Evolutionary conservation across 495 filamentous ascomycete genomes (phyloP).

Genomic region (Penicillium tannophilum): DNA sequence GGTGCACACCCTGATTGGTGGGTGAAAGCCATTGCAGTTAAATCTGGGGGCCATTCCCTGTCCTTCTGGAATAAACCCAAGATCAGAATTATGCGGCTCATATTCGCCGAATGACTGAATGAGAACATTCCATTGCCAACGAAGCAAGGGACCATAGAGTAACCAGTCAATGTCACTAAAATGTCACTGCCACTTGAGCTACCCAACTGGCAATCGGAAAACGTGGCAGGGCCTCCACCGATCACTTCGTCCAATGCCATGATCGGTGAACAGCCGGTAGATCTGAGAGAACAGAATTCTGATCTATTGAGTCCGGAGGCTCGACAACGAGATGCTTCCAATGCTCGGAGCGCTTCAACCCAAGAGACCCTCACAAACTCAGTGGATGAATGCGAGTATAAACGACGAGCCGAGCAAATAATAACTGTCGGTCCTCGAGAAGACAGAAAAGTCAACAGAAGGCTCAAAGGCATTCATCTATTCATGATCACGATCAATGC

Average conservation of each 20-base stretch:
- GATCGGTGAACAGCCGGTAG: neutral
- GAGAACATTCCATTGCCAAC: neutral
- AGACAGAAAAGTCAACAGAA: conserved; percentile 19
- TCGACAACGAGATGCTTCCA: neutral
- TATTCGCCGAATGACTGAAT: neutral
- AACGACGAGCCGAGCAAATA: neutral
- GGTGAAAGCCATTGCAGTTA: neutral
- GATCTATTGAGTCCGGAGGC: neutral
- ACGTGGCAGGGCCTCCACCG: neutral
- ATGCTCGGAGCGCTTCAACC: neutral
- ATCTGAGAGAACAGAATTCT: neutral
- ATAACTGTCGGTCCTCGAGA: neutral
- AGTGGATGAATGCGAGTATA: neutral
- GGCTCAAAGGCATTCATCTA: conserved; percentile 43
- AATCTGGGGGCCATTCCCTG: neutral
- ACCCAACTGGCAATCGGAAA: neutral
- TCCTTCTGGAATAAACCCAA: neutral
- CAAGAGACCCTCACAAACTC: neutral
- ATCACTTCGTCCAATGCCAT: neutral
- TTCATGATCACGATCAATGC: conserved; percentile 51
- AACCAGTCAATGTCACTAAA: neutral
- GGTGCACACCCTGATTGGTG: neutral
- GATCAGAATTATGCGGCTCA: neutral
- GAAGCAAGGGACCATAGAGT: neutral
- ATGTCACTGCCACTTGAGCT: neutral